Evolutionary conservation across 164 flowering plant genomes (phyloP).

Genomic region (Stephania japonica): DNA sequence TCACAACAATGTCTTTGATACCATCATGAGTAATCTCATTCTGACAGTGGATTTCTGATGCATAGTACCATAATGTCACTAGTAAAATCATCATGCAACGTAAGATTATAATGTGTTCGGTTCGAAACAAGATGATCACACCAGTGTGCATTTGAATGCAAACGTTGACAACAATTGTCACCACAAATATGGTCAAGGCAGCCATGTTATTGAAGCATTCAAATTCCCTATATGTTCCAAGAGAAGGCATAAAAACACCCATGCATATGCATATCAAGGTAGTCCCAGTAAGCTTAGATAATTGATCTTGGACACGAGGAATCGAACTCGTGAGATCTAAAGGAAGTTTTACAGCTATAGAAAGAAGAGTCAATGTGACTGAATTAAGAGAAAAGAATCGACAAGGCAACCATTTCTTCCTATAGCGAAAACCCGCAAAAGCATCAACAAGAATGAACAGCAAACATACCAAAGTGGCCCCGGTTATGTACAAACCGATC

Average conservation of each 20-base stretch:
- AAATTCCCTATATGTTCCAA: not conserved
- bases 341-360: conserved; percentile 10
- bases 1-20: not conserved
- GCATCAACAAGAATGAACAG: not conserved
- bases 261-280: conserved; percentile 9
- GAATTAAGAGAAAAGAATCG: conserved; percentile 6
- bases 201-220: conserved; percentile 10
- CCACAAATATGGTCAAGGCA: conserved; percentile 5
- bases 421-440: not conserved
- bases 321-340: conserved; percentile 15
- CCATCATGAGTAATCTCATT: not conserved
- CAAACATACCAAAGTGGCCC: conserved; percentile 2
- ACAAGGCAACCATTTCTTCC: conserved; percentile 12
- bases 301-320: conserved; percentile 8
- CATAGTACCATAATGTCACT: not conserved
- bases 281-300: conserved; percentile 13
- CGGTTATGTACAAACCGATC: conserved; percentile 4
- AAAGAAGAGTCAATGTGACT: conserved; percentile 4
- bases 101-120: conserved; percentile 7
- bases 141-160: conserved; percentile 11
- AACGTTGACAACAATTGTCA: conserved; percentile 8
- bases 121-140: conserved; percentile 5
- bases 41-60: not conserved
- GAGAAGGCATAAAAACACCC: conserved; percentile 8
- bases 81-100: conserved; percentile 10